These are phyloP conservation scores for Testicularia cyperi DNA, from an alignment of 1,284 basidiomycete genomes.

Conservation along the genomic window DNA sequence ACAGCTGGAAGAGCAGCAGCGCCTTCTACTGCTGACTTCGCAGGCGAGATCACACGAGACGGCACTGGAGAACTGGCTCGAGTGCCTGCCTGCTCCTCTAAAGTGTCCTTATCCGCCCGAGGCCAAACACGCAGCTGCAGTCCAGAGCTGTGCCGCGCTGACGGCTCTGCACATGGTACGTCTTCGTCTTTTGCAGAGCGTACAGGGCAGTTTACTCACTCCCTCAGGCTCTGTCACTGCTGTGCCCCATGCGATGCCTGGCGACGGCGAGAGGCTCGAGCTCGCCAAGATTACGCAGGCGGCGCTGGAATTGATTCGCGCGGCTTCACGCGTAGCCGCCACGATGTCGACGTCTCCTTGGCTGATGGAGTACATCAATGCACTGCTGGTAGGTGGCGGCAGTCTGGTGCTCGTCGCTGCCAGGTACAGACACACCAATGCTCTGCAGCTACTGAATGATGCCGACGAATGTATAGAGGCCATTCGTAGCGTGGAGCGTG, in stretches of 20 bases:
- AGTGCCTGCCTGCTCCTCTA: not conserved
- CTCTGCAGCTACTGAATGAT: slow-evolving; percentile 1
- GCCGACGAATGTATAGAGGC: slow-evolving; percentile 2
- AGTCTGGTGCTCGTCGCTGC: slow-evolving; percentile 3
- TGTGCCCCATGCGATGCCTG: not conserved
- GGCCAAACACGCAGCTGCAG: not conserved
- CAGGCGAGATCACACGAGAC: slow-evolving; percentile 1
- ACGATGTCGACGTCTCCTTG: slow-evolving; percentile 2
- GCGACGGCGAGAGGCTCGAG: slow-evolving; percentile 1
- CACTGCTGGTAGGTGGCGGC: slow-evolving; percentile 3
- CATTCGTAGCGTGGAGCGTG: slow-evolving; percentile 1
- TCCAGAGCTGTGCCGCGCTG: slow-evolving; percentile 4
- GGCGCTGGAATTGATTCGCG: slow-evolving; percentile 5
- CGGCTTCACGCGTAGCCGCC: not conserved
- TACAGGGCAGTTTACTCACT: no score
- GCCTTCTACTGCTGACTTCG: not conserved
- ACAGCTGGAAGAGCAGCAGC: not conserved
- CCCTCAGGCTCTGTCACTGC: no score
- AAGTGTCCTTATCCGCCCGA: not conserved
- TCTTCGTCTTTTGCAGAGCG: slow-evolving; percentile 3
- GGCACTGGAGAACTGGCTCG: slow-evolving; percentile 2
- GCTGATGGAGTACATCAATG: slow-evolving; percentile 1
- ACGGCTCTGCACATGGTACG: not conserved
- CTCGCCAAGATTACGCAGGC: slow-evolving; percentile 5
- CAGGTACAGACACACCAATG: not conserved